phyloP scores from a whole-genome alignment of 306 rosid species.

The Lupinus albus region DNA sequence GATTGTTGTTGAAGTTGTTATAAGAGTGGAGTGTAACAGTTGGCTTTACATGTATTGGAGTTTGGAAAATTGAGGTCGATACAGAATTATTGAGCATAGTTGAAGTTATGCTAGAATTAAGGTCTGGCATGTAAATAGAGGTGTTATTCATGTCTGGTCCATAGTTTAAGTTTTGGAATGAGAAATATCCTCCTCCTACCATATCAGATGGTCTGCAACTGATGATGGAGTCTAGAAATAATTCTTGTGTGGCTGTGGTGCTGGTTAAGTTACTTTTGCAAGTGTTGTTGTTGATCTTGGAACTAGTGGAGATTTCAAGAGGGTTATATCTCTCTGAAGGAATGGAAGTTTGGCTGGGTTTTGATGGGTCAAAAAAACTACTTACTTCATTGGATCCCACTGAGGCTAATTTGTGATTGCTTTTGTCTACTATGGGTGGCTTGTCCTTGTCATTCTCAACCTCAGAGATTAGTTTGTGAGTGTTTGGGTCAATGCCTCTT shows the following conservation, averaged over 20 bases:
- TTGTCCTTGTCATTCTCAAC: conserved; percentile 53
- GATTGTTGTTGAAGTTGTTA: conserved; percentile 22
- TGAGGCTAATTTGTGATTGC: conserved; percentile 54
- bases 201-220: conserved; percentile 60
- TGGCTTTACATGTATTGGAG: conserved; percentile 55
- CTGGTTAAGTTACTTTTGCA: conserved; percentile 41
- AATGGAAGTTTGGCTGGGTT: conserved; percentile 37
- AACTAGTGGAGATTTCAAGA: conserved; percentile 50
- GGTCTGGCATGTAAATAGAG: conserved; percentile 58
- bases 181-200: conserved; percentile 48
- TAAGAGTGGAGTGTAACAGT: conserved; percentile 58
- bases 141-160: conserved; percentile 46
- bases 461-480: conserved; percentile 78
- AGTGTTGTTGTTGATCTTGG: conserved; percentile 42
- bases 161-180: conserved; percentile 60
- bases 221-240: conserved; percentile 59
- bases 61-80: conserved; percentile 44
- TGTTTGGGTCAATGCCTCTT: conserved; percentile 89
- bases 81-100: conserved; percentile 49
- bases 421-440: conserved; percentile 43
- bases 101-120: conserved; percentile 45
- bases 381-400: conserved; percentile 57
- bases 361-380: conserved; percentile 42
- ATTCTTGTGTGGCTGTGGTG: conserved; percentile 55
- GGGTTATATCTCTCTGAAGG: conserved; percentile 47